Evolutionary conservation across 2,329 filamentous ascomycete genomes (phyloP), one percentile per base, ranked within the genome.

Genomic region (Aureobasidium sp.): DNA sequence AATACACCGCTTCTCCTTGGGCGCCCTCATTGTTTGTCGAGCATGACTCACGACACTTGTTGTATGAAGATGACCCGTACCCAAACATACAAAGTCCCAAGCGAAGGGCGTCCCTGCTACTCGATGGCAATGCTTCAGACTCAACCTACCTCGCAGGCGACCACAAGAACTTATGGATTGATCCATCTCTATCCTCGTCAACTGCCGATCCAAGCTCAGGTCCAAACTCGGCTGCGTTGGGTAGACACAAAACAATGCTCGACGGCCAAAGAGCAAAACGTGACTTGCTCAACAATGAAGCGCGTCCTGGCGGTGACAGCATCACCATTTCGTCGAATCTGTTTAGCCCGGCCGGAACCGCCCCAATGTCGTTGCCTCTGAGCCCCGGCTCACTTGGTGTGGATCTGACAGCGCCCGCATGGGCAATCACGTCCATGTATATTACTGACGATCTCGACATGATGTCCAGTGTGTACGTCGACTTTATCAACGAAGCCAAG

Each of bases 361-460:
- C 48, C 8, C 36, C 57, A 8, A 26, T 60, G 26, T 50, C 44
- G 29, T 8, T 24, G 12, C 41, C 57, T 13, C 29, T 60, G 12
- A 43, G 26, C 17, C 32, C 37, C 5, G 44, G 50, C 17, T 17
- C 29, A 9, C 24, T 41, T 10, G 34, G 41, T 13, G 46, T 51
- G 36, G 46, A 60, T 10, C 24, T 60, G 24, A 60, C 36, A 3
- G 50, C 50, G 2, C 59, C 59, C 12, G 59, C 50, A 7, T 62
- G 59, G 59, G 32, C 59, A 32, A n/a, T 62, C 59, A 46, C 26
- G 5, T 62, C 48, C n/a, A 55, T 20, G 39, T 55, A 55, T 20
- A 20, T 44, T 6, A 20, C n/a, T 20, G 43, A 62, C 13, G 29
- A 47, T 29, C 17, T 32, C 12, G 57, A 60, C 26, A 41, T 60